Conservation (phyloP, 2,329 filamentous ascomycete species). For the Talaromyces sp. region DNA sequence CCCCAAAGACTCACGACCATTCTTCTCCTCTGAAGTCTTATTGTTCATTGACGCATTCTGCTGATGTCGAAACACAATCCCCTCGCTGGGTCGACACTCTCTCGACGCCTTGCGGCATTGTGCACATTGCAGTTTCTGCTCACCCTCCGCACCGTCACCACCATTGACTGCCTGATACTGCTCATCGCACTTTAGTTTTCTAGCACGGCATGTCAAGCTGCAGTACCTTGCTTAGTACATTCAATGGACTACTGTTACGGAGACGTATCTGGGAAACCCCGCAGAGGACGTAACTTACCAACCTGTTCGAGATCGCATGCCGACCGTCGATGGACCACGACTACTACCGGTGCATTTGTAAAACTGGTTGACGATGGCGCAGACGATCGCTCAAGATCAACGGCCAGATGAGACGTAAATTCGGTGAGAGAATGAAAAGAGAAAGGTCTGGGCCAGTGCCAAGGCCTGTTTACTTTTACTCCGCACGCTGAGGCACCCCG, state of each 20-base stretch:
- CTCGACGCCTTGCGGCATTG: conserved; percentile 60
- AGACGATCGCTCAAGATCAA: not conserved
- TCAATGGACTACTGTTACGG: not conserved
- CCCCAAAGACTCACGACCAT: conserved; percentile 47
- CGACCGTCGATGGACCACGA: conserved; percentile 19
- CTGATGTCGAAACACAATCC: conserved; percentile 64
- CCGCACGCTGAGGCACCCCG: conserved; percentile 10
- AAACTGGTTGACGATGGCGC: not conserved
- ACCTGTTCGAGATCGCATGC: conserved; percentile 44
- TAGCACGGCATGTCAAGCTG: conserved; percentile 55
- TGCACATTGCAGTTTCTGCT: conserved; percentile 55
- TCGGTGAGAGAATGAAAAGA: not conserved
- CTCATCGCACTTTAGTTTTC: conserved; percentile 64
- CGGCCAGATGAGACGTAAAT: not conserved
- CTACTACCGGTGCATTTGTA: conserved; percentile 13
- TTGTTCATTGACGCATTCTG: conserved; percentile 65
- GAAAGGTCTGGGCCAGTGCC: conserved; percentile 2
- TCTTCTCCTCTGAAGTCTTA: conserved; percentile 33
- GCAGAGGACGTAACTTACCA: conserved; percentile 31
- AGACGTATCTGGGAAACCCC: not conserved
- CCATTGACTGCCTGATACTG: conserved; percentile 38
- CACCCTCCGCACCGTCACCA: conserved; percentile 33
- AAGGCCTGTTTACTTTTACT: conserved; percentile 8
- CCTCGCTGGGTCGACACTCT: conserved; percentile 59
- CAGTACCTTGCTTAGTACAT: not conserved